phyloP scores from a whole-genome alignment of 2,329 filamentous ascomycete genomes.

The Tolypocladium ovalisporum region DNA sequence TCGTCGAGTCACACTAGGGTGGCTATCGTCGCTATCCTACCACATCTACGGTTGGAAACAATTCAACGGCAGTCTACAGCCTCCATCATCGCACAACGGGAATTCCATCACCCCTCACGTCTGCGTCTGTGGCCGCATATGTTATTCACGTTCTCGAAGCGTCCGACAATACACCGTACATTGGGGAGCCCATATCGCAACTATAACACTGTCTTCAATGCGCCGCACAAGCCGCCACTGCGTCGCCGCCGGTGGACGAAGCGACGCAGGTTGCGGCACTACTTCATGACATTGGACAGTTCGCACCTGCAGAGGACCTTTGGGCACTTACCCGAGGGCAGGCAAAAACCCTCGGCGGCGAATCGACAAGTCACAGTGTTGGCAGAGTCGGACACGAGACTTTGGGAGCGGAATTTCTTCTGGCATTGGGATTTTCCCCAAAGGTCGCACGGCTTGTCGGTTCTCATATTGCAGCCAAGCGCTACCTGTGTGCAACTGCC shows the following conservation, averaged over 20 bases:
- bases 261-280: slow-evolving; percentile 9
- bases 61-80: not conserved
- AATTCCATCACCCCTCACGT: slow-evolving; percentile 3
- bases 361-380: slow-evolving; percentile 2
- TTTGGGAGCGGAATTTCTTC: slow-evolving; percentile 5
- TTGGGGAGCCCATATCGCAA: slow-evolving; percentile 10
- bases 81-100: not conserved
- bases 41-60: too few relatives aligned
- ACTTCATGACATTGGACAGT: slow-evolving; percentile 10
- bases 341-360: slow-evolving; percentile 6
- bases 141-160: slow-evolving; percentile 5
- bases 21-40: too few relatives aligned
- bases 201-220: slow-evolving; percentile 9
- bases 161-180: slow-evolving; percentile 6
- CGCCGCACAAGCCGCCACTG: slow-evolving; percentile 5
- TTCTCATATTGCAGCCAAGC: slow-evolving; percentile 9
- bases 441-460: slow-evolving; percentile 9
- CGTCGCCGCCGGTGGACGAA: slow-evolving; percentile 8
- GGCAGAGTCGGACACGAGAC: slow-evolving; percentile 8
- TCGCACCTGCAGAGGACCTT: slow-evolving; percentile 6
- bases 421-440: slow-evolving; percentile 6
- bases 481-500: slow-evolving; percentile 9
- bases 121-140: slow-evolving; percentile 5
- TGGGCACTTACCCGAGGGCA: slow-evolving; percentile 2
- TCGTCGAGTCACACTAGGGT: too few relatives aligned